Evolutionary conservation across 2,329 filamentous ascomycete genomes (phyloP).

Genomic region (Lecanicillium sp.): DNA sequence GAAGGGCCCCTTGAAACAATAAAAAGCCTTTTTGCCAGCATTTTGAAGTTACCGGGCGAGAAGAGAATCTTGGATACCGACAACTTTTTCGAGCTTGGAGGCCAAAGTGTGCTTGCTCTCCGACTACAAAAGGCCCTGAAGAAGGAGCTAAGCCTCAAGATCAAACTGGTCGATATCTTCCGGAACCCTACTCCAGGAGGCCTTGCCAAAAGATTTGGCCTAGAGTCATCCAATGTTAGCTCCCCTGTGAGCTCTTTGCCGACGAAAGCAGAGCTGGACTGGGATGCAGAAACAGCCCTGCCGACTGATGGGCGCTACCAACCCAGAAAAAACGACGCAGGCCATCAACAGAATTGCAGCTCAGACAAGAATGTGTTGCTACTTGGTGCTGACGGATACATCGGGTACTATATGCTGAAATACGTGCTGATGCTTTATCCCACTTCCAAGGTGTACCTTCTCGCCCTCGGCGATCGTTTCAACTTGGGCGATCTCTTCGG

Average conservation of each 20-base stretch:
- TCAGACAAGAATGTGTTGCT: background rate
- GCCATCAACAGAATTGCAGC: too few species aligned
- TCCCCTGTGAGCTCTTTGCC: background rate
- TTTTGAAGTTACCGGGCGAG: background rate
- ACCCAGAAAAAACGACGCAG: background rate
- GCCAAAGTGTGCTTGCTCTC: constrained; percentile 22
- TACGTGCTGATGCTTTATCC: background rate
- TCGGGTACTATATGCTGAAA: constrained; percentile 4
- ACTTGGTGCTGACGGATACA: constrained; percentile 1
- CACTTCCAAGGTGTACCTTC: background rate
- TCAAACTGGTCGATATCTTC: constrained; percentile 21
- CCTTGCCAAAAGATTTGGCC: background rate
- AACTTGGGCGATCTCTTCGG: constrained; percentile 12
- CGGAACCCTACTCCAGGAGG: constrained; percentile 18
- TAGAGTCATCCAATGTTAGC: background rate
- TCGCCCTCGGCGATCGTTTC: background rate
- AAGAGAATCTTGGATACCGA: constrained; percentile 10
- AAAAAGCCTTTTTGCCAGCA: background rate
- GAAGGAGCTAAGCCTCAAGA: constrained; percentile 22
- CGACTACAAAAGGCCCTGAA: constrained; percentile 22
- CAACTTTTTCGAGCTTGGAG: constrained; percentile 23
- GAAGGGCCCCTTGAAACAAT: background rate
- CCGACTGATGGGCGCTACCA: constrained; percentile 1
- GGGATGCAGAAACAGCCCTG: background rate
- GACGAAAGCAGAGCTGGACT: background rate